Conservation (phyloP, 805 yeast species). For the Jamesozyma piceae region DNA sequence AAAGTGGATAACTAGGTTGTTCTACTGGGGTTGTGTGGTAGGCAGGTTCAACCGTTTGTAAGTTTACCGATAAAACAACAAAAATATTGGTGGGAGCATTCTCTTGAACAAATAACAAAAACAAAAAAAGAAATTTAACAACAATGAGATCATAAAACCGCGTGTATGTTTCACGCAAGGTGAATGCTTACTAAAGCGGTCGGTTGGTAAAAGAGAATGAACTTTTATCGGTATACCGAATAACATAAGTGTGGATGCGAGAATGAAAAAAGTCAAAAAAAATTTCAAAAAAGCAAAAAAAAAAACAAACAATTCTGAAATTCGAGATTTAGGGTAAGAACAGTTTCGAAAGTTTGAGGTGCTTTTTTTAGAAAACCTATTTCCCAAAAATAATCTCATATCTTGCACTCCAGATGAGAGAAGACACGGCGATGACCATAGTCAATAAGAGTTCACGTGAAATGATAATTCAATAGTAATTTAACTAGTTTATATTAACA, state of each 20-base stretch:
- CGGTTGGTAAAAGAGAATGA: background rate
- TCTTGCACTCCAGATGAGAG: too few relatives aligned
- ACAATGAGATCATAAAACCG: background rate
- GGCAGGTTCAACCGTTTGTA: too few relatives aligned
- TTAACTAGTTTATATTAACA: too few relatives aligned
- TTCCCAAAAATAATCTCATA: background rate
- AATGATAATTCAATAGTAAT: too few relatives aligned
- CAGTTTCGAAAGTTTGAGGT: too few relatives aligned
- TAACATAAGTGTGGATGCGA: background rate
- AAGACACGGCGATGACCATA: background rate
- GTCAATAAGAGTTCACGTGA: too few relatives aligned
- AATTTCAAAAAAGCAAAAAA: background rate
- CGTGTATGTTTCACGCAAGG: background rate
- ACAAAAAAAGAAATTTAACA: background rate
- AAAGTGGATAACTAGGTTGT: too few relatives aligned
- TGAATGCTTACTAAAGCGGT: background rate
- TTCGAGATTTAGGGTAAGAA: background rate
- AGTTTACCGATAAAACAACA: background rate
- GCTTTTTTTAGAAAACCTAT: background rate
- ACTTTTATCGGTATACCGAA: background rate
- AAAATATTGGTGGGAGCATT: background rate
- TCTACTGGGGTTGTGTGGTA: too few relatives aligned
- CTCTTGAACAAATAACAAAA: background rate
- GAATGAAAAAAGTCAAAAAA: background rate
- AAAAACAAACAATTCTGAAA: background rate